A percentile compares a stretch with the other conserved stretches of the same genome.
These are phyloP conservation scores for Yamadazyma membranifaciens DNA, from an alignment of 1,139 yeast genomes.

Conservation along the genomic window DNA sequence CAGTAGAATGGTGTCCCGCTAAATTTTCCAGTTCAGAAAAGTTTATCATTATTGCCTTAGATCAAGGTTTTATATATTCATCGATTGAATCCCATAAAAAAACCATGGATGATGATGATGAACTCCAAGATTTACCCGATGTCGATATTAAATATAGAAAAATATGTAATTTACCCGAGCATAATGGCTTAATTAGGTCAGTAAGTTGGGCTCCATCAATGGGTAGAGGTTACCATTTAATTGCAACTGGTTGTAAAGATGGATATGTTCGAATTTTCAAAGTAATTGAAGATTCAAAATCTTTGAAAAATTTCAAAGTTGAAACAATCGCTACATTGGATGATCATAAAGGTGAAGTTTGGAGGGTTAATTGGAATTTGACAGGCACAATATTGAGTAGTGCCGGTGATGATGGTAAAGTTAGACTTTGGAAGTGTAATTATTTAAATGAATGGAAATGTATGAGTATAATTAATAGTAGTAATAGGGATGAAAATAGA, in stretches of 20 bases:
- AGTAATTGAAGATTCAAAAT: conserved; percentile 43
- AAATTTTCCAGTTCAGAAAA: conserved; percentile 72
- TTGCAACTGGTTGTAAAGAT: conserved; percentile 96
- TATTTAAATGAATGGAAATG: conserved; percentile 88
- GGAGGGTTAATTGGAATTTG: conserved; percentile 94
- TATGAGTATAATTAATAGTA: conserved; percentile 83
- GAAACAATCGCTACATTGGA: conserved; percentile 44
- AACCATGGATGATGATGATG: conserved; percentile 11
- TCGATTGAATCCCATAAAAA: conserved; percentile 13
- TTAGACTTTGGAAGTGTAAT: conserved; percentile 87
- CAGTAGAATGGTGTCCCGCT: conserved; percentile 92
- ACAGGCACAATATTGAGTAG: conserved; percentile 92
- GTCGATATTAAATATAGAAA: conserved; percentile 26
- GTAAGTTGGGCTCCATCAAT: conserved; percentile 97
- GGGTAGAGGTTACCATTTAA: conserved; percentile 83
- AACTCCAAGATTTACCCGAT: conserved; percentile 14
- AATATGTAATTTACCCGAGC: conserved; percentile 61
- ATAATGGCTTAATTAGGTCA: conserved; percentile 80
- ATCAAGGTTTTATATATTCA: conserved; percentile 78
- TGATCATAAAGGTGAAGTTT: conserved; percentile 87
- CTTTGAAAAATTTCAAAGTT: conserved; percentile 29
- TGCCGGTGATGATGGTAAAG: conserved; percentile 94
- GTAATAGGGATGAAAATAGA: conserved; percentile 31
- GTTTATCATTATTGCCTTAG: conserved; percentile 81
- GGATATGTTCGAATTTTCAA: conserved; percentile 87